These are phyloP conservation scores for Aspergillus carlsbadensis DNA, from an alignment of 495 filamentous ascomycete genomes.

Conservation along the genomic window DNA sequence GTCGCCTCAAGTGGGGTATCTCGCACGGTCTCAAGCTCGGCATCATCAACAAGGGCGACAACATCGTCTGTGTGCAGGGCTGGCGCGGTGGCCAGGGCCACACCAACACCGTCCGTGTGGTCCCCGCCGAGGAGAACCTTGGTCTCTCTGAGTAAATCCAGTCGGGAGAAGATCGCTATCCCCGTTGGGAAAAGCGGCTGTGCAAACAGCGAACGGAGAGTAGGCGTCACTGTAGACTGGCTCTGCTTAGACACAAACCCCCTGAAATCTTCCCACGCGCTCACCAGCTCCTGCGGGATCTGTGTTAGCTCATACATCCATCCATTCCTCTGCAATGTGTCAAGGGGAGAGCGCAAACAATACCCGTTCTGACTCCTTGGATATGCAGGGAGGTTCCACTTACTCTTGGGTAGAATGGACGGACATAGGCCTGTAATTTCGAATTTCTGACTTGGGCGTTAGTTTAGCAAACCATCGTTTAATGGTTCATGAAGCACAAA, in stretches of 20 bases:
- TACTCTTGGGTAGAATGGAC: constrained; percentile 8
- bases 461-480: constrained; percentile 15
- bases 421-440: constrained; percentile 12
- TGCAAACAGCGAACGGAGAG: constrained; percentile 23
- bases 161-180: constrained; percentile 5
- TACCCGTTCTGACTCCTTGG: background rate
- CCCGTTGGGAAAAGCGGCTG: constrained; percentile 16
- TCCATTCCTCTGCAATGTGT: constrained; percentile 1
- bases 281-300: constrained; percentile 14
- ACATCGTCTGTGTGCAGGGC: constrained; percentile 93
- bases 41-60: constrained; percentile 77
- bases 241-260: constrained; percentile 11
- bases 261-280: constrained; percentile 11
- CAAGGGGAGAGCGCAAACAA: constrained; percentile 6
- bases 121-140: constrained; percentile 66
- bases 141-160: constrained; percentile 43
- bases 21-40: constrained; percentile 77
- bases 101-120: constrained; percentile 86
- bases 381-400: background rate
- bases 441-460: constrained; percentile 15
- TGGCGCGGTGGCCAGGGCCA: constrained; percentile 98
- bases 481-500: constrained; percentile 1
- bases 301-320: constrained; percentile 11
- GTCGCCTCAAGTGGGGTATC: constrained; percentile 94
- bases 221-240: constrained; percentile 19